Conservation (phyloP, 2,329 filamentous ascomycete species). For the Parastagonospora avenae region DNA sequence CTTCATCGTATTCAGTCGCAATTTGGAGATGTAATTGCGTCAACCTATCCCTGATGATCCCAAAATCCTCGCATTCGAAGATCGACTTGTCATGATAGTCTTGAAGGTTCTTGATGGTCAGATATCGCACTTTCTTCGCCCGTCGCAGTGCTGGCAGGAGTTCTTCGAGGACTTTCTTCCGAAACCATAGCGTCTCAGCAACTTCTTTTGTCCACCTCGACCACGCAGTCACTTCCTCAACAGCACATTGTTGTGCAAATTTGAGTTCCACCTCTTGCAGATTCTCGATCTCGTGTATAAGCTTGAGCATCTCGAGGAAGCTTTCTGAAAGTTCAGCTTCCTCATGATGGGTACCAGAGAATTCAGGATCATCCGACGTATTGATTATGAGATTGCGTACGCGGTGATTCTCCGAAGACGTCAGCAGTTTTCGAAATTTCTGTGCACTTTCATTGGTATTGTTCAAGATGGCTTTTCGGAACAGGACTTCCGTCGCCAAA, state of each 20-base stretch:
- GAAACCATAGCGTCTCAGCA: slow-evolving; percentile 11
- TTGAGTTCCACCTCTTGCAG: slow-evolving; percentile 13
- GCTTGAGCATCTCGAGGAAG: slow-evolving; percentile 3
- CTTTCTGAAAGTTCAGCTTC: slow-evolving; percentile 2
- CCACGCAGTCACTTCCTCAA: not conserved
- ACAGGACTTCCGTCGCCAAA: no score
- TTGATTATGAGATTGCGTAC: slow-evolving; percentile 2
- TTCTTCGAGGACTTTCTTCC: slow-evolving; percentile 6
- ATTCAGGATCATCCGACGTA: slow-evolving; percentile 7
- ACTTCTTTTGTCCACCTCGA: slow-evolving; percentile 2
- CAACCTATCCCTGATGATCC: slow-evolving; percentile 14
- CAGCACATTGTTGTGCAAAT: slow-evolving; percentile 11
- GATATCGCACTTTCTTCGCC: slow-evolving; percentile 5
- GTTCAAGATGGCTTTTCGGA: no score
- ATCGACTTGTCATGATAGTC: slow-evolving; percentile 10
- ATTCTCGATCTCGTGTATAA: slow-evolving; percentile 2
- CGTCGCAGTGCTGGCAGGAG: slow-evolving; percentile 7
- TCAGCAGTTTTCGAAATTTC: no score
- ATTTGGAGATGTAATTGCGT: slow-evolving; percentile 23
- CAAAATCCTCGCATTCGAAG: slow-evolving; percentile 18
- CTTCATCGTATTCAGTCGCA: slow-evolving; percentile 19
- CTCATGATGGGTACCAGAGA: not conserved
- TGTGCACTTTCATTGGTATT: no score
- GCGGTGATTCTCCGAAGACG: no score
- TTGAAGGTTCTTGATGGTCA: slow-evolving; percentile 32